Evolutionary conservation across 768 basidiomycete genomes (phyloP), one percentile per base, ranked within the genome.

Genomic region (Pleurotus salmoneostramineus): DNA sequence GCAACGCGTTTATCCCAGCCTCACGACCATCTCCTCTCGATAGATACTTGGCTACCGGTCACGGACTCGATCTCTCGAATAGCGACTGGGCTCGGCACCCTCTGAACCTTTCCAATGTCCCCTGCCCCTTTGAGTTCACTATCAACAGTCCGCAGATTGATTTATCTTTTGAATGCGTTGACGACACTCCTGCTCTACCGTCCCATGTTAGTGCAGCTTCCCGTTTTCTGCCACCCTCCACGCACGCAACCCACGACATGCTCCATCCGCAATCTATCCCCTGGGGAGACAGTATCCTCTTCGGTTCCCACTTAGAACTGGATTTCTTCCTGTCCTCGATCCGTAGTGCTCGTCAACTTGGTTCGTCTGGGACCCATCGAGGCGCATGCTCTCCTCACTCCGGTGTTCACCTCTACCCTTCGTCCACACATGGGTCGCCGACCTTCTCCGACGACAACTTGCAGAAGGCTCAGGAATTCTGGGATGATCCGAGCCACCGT

Each of bases 381-480:
- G 40, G 15, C 21, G 14, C 52, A 37, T 15, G 21, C 21, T n/a
- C 50, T 2, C 14, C 32, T 17, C 15, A 27, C n/a, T n/a, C 52
- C n/a, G 52, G 31, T 11, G 6, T 12, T 55, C 17, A 7, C 14
- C 8, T 12, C 43, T 14, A 10, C 52, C 17, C 40, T 45, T 6
- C 37, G 10, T 42, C 15, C 10, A 15, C n/a, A 43, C 40, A 17
- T 36, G 12, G 11, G 5, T 4, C 52, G 12, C 36, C 36, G 34
- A 51, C 44, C 6, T 45, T 51, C 36, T 8, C 34, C 14, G 36
- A 55, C 11, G 37, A 55, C 5, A 43, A 40, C 14, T 27, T 43
- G 52, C 52, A 32, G 35, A 55, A 43, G 32, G 52, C 52, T 17
- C 31, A 55, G 40, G 8, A 55, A 33, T 55, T 55, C n/a, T 55